Percentiles rank a stretch among this genome's conserved stretches.
Conservation (phyloP, 257 asterid genomes). For the Gynochthodes officinalis region DNA sequence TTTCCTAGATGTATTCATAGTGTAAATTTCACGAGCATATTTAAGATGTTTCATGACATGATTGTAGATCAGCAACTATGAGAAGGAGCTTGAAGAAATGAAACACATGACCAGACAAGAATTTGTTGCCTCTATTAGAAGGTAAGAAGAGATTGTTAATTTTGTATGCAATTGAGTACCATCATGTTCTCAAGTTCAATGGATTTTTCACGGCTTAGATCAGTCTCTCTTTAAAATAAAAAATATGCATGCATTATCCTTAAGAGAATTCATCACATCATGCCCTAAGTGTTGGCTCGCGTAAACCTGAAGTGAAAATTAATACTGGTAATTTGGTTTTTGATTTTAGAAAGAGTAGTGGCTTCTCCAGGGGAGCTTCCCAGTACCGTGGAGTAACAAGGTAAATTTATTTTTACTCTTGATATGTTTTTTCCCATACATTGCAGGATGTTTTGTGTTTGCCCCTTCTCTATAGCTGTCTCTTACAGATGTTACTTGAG, state of each 20-base stretch:
- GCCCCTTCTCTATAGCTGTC: not conserved
- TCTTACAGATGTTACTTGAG: slow-evolving; percentile 23
- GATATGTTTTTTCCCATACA: not conserved
- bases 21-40: no score
- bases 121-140: slow-evolving; percentile 89
- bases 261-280: no score
- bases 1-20: no score
- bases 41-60: not conserved
- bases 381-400: slow-evolving; percentile 94
- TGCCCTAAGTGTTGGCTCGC: not conserved
- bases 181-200: no score
- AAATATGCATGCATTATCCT: no score
- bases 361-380: slow-evolving; percentile 92
- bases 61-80: slow-evolving; percentile 75
- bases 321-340: slow-evolving; percentile 2
- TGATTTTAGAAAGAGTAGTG: slow-evolving; percentile 71
- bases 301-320: not conserved
- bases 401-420: slow-evolving; percentile 21
- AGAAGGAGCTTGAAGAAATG: slow-evolving; percentile 91
- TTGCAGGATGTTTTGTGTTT: not conserved
- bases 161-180: no score
- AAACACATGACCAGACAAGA: slow-evolving; percentile 94
- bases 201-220: no score
- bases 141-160: slow-evolving; percentile 42
- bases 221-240: no score